Percentiles rank a stretch among this genome's conserved stretches.
Conservation (phyloP, 805 yeast genomes). For the Metahyphopichia silvanorum region DNA sequence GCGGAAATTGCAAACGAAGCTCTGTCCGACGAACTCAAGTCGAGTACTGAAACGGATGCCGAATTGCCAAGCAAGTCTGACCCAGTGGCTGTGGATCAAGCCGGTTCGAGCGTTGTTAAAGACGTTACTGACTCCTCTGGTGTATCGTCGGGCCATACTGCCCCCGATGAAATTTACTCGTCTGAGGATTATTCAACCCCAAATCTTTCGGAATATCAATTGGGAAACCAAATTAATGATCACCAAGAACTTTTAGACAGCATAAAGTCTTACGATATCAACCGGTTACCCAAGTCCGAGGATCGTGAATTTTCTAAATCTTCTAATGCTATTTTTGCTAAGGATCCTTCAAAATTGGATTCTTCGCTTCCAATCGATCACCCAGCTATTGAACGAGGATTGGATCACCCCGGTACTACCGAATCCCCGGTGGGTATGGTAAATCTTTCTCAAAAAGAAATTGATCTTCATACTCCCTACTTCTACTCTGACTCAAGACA, state of each 20-base stretch:
- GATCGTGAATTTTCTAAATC: slow-evolving; percentile 2
- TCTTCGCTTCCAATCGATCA: background rate
- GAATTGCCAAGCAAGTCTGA: background rate
- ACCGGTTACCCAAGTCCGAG: slow-evolving; percentile 13
- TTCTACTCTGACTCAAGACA: slow-evolving; percentile 14
- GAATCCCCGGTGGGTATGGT: background rate
- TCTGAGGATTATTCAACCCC: slow-evolving; percentile 36
- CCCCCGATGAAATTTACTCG: slow-evolving; percentile 9
- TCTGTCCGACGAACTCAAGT: no score
- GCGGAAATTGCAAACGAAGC: slow-evolving; percentile 10
- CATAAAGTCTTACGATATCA: slow-evolving; percentile 35
- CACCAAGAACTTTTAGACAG: slow-evolving; percentile 33
- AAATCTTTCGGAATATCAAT: slow-evolving; percentile 42
- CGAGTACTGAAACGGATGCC: no score
- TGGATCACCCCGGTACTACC: no score
- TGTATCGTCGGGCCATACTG: background rate
- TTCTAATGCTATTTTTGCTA: slow-evolving; percentile 1
- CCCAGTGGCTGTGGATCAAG: background rate
- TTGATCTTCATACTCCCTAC: slow-evolving; percentile 24
- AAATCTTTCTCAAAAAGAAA: background rate
- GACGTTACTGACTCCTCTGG: background rate
- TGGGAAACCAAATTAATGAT: slow-evolving; percentile 35
- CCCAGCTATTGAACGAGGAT: slow-evolving; percentile 6
- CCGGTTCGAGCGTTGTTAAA: background rate
- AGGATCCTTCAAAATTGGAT: background rate